Percentiles rank a stretch among this genome's conserved stretches.
These are phyloP conservation scores for Neoboletus magnificus DNA, from an alignment of 768 basidiomycete genomes.

Conservation along the genomic window DNA sequence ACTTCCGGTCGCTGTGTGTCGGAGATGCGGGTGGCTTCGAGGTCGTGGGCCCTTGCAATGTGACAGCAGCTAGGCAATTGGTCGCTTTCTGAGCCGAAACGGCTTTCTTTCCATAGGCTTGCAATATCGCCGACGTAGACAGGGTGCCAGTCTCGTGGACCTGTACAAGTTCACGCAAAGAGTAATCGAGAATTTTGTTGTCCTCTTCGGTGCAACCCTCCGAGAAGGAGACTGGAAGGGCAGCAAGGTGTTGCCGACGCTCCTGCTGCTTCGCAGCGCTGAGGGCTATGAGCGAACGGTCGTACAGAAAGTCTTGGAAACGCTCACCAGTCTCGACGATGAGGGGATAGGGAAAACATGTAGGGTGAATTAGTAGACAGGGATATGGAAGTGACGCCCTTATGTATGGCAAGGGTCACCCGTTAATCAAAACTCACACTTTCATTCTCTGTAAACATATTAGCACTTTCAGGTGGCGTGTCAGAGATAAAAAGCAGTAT, in stretches of 20 bases:
- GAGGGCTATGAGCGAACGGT: not conserved
- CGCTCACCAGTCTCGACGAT: conserved; percentile 31
- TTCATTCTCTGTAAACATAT: not conserved
- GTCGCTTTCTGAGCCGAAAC: conserved; percentile 41
- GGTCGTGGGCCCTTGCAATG: conserved; percentile 33
- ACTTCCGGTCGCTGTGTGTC: conserved; percentile 4
- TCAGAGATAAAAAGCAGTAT: not conserved
- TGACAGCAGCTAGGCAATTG: conserved; percentile 50
- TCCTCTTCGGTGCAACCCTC: conserved; percentile 35
- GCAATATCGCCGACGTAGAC: conserved; percentile 31
- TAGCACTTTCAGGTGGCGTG: not conserved
- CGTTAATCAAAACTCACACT: not conserved
- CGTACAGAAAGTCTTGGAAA: not conserved
- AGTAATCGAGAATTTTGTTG: conserved; percentile 33
- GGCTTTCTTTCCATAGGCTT: conserved; percentile 40
- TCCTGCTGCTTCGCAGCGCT: conserved; percentile 37
- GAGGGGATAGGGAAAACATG: conserved; percentile 27
- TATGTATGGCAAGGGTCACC: not conserved
- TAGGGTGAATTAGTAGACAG: not conserved
- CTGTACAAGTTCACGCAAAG: conserved; percentile 37
- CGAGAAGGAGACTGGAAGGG: conserved; percentile 29
- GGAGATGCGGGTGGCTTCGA: conserved; percentile 8
- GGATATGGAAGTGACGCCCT: not conserved
- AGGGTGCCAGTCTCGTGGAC: conserved; percentile 27
- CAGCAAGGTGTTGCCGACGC: conserved; percentile 27